Percentiles rank a stretch among this genome's conserved stretches.
These are phyloP conservation scores for Pseudogymnoascus destructans DNA, from an alignment of 2,329 filamentous ascomycete genomes.

Conservation along the genomic window DNA sequence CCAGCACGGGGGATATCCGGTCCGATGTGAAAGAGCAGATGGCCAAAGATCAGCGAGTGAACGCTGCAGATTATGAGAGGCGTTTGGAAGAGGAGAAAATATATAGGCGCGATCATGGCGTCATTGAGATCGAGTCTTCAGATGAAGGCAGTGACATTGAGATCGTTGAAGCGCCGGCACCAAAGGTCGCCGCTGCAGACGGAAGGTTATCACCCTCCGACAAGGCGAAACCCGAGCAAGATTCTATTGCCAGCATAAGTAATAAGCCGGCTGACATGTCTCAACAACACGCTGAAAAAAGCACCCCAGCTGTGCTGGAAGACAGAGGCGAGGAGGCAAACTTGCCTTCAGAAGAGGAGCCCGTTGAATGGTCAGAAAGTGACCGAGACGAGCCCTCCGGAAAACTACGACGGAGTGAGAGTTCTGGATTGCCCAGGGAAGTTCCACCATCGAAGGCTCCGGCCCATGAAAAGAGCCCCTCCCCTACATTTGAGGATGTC, in stretches of 20 bases:
- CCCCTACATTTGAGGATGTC: slow-evolving; percentile 20
- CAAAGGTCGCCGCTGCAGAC: slow-evolving; percentile 15
- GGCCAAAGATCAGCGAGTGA: slow-evolving; percentile 44
- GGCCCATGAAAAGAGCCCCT: slow-evolving; percentile 12
- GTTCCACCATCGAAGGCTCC: not conserved
- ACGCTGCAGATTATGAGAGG: slow-evolving; percentile 47
- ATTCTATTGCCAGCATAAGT: not conserved
- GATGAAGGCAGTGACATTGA: slow-evolving; percentile 43
- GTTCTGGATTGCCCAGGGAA: not conserved
- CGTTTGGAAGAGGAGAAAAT: slow-evolving; percentile 42
- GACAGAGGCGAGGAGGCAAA: not conserved
- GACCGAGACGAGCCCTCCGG: slow-evolving; percentile 23
- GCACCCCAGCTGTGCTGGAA: not conserved
- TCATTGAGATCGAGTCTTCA: slow-evolving; percentile 51
- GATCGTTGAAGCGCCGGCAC: slow-evolving; percentile 38
- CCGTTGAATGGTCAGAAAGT: slow-evolving; percentile 41
- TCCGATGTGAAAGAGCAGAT: slow-evolving; percentile 46
- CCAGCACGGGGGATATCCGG: slow-evolving; percentile 50
- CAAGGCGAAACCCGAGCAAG: not conserved
- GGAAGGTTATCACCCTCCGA: slow-evolving; percentile 9
- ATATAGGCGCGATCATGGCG: slow-evolving; percentile 34
- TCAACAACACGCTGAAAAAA: not conserved
- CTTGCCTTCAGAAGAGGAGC: slow-evolving; percentile 17
- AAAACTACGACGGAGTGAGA: not conserved
- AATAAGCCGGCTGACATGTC: not conserved